phyloP scores from a whole-genome alignment of 306 rosid species.

The barrel medic (Medicago truncatula) region DNA sequence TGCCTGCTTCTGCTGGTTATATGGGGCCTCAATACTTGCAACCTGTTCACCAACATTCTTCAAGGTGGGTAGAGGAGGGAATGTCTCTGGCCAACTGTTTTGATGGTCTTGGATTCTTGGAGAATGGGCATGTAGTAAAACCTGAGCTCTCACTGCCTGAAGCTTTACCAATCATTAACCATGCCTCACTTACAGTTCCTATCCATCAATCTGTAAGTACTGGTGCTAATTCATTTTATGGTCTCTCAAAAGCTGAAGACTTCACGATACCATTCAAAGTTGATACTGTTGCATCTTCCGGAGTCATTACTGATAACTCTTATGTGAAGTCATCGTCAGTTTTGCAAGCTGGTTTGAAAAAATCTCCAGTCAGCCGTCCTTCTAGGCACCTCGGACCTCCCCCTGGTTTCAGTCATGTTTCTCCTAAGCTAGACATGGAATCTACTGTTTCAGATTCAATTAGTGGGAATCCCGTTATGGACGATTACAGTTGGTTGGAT shows the following conservation, averaged over 20 bases:
- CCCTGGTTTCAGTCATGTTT: slow-evolving; percentile 82
- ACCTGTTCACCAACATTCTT: slow-evolving; percentile 60
- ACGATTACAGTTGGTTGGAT: slow-evolving; percentile 98
- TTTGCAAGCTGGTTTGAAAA: slow-evolving; percentile 54
- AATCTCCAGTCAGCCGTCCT: slow-evolving; percentile 80
- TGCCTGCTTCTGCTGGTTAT: slow-evolving; percentile 55
- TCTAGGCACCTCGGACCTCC: slow-evolving; percentile 93
- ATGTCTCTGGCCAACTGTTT: slow-evolving; percentile 60
- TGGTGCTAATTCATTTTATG: slow-evolving; percentile 43
- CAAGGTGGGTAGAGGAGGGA: slow-evolving; percentile 63
- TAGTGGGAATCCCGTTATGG: slow-evolving; percentile 69
- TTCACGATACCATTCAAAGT: slow-evolving; percentile 50
- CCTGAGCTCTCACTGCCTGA: slow-evolving; percentile 56
- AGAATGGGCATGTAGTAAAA: slow-evolving; percentile 67
- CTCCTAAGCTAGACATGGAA: slow-evolving; percentile 64
- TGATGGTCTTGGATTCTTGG: slow-evolving; percentile 67
- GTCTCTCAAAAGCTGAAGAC: slow-evolving; percentile 59
- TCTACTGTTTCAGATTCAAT: slow-evolving; percentile 52
- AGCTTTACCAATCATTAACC: slow-evolving; percentile 44
- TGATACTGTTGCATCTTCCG: slow-evolving; percentile 55
- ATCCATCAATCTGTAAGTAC: slow-evolving; percentile 56
- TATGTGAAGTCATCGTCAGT: slow-evolving; percentile 48
- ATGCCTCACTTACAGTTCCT: slow-evolving; percentile 53
- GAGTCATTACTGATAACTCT: slow-evolving; percentile 46
- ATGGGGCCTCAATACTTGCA: slow-evolving; percentile 58